A percentile compares a stretch with the other conserved stretches of the same genome.
Evolutionary conservation across 2,329 filamentous ascomycete genomes (phyloP).

Genomic region (Aspergillus cejpii): DNA sequence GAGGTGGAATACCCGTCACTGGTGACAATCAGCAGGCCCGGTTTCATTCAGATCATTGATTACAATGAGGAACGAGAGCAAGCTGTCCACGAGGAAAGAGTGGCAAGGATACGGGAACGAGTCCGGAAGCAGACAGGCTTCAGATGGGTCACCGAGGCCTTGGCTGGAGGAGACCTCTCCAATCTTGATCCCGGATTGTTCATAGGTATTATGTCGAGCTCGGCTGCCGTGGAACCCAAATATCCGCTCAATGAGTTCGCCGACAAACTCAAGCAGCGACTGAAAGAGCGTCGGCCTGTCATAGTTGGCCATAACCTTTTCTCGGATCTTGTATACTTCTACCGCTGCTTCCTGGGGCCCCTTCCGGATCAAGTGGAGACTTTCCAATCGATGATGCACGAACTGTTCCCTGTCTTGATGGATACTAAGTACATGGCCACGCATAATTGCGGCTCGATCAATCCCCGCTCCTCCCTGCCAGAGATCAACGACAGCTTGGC

Average conservation of each 20-base stretch:
- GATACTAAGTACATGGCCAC: conserved; percentile 61
- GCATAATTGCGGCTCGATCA: conserved; percentile 48
- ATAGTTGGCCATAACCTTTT: conserved; percentile 60
- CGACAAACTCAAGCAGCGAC: conserved; percentile 31
- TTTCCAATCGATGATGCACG: conserved; percentile 47
- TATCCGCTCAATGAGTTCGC: conserved; percentile 23
- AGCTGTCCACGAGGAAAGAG: conserved; percentile 23
- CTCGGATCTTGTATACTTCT: conserved; percentile 57
- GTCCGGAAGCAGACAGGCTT: conserved; percentile 38
- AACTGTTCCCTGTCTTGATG: conserved; percentile 51
- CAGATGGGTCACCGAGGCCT: conserved; percentile 44
- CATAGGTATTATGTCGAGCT: conserved; percentile 16
- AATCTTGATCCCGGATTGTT: conserved; percentile 33
- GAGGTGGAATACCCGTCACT: conserved; percentile 50
- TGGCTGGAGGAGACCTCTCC: conserved; percentile 39
- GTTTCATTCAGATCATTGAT: conserved; percentile 39
- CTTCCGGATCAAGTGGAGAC: conserved; percentile 51
- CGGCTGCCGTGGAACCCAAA: conserved; percentile 13
- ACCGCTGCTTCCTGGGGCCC: conserved; percentile 52
- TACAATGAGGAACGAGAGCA: conserved; percentile 35
- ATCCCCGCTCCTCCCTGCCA: conserved; percentile 36
- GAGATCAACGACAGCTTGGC: conserved; percentile 25
- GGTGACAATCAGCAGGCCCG: conserved; percentile 32
- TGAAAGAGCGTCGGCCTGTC: conserved; percentile 45
- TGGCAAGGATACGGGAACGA: conserved; percentile 21